Percentiles rank a stretch among this genome's conserved stretches.
Evolutionary conservation across 2,329 filamentous ascomycete genomes (phyloP).

Genomic region (Xylariomycetidae sp.): DNA sequence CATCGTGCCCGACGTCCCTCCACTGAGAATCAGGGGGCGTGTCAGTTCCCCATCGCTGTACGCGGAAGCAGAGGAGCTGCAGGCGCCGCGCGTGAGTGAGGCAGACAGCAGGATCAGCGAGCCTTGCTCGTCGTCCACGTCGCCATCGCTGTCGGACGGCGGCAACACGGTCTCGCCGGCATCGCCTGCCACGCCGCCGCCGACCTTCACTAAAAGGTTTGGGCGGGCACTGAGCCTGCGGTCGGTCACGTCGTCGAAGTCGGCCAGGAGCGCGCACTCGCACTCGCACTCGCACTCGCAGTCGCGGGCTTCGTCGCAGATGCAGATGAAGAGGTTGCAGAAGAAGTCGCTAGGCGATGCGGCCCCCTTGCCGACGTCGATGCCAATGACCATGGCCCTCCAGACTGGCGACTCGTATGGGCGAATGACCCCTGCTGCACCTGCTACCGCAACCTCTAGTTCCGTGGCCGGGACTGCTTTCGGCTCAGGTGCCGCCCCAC

Average conservation of each 20-base stretch:
- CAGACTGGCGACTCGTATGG: too few species aligned
- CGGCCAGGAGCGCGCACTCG: too few species aligned
- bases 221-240: slow-evolving; percentile 22
- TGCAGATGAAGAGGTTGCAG: slow-evolving; percentile 17
- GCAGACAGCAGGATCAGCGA: slow-evolving; percentile 22
- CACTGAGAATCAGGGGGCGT: slow-evolving; percentile 20
- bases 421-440: too few species aligned
- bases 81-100: slow-evolving; percentile 12
- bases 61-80: slow-evolving; percentile 18
- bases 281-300: too few species aligned
- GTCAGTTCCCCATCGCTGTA: slow-evolving; percentile 27
- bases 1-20: slow-evolving; percentile 15
- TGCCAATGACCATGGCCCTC: too few species aligned
- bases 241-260: slow-evolving; percentile 14
- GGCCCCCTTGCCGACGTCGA: too few species aligned
- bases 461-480: too few species aligned
- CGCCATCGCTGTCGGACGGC: slow-evolving; percentile 23
- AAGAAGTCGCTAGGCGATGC: slow-evolving; percentile 19
- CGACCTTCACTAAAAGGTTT: slow-evolving; percentile 21
- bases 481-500: too few species aligned
- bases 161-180: slow-evolving; percentile 20
- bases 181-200: slow-evolving; percentile 20
- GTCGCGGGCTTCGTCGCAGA: slow-evolving; percentile 8
- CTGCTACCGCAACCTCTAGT: too few species aligned
- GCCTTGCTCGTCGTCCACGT: slow-evolving; percentile 16